Evolutionary conservation across 1,139 yeast genomes (phyloP).

Genomic region (Geotrichum reessii): DNA sequence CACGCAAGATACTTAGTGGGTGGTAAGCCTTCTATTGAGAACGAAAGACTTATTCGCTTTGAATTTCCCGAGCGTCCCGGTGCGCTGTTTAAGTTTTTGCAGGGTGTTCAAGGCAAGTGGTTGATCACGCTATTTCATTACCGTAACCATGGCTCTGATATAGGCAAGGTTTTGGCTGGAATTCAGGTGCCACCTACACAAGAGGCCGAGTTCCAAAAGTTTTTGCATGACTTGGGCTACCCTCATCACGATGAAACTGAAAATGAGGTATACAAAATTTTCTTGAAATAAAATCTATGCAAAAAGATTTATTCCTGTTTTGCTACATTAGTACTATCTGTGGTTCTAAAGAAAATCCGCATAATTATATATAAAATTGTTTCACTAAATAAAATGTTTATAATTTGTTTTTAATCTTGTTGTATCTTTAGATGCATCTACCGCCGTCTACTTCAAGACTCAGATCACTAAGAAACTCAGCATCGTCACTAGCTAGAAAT

Average conservation of each 20-base stretch:
- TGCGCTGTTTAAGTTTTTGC: slow-evolving; percentile 75
- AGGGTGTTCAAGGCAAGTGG: slow-evolving; percentile 71
- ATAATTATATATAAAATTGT: too few relatives aligned
- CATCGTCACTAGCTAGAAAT: slow-evolving; percentile 18
- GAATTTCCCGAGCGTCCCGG: slow-evolving; percentile 98
- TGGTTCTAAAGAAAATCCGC: not conserved
- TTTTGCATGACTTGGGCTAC: slow-evolving; percentile 69
- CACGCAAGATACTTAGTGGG: slow-evolving; percentile 96
- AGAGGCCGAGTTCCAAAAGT: slow-evolving; percentile 54
- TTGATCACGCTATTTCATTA: slow-evolving; percentile 91
- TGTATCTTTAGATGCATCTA: slow-evolving; percentile 14
- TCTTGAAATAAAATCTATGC: slow-evolving; percentile 39
- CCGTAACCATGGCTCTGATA: slow-evolving; percentile 93
- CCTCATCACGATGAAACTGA: slow-evolving; percentile 76
- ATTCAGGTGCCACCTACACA: slow-evolving; percentile 76
- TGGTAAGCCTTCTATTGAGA: slow-evolving; percentile 61
- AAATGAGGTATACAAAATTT: slow-evolving; percentile 73
- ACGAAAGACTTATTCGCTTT: slow-evolving; percentile 75
- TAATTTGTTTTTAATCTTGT: not conserved
- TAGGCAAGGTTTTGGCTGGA: slow-evolving; percentile 88
- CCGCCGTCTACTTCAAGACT: slow-evolving; percentile 20
- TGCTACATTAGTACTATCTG: not conserved
- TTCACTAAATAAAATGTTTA: too few relatives aligned
- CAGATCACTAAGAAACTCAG: slow-evolving; percentile 15
- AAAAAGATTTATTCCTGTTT: not conserved